Percentiles rank a stretch among this genome's conserved stretches.
Conservation (phyloP, 257 asterid species). For the Handroanthus guayacan region DNA sequence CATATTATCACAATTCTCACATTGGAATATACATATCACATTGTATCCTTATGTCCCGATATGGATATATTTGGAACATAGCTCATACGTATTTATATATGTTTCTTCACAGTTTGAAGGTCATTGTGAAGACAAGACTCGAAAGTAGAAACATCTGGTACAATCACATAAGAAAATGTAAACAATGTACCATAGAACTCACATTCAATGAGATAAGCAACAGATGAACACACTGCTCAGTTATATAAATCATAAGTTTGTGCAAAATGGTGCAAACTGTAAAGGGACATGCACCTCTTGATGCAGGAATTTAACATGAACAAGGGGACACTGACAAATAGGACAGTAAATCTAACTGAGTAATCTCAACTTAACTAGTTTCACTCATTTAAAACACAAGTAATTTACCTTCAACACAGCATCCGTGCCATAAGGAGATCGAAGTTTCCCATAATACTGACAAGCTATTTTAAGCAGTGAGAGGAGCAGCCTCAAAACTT, state of each 20-base stretch:
- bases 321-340: not conserved
- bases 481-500: conserved; percentile 75
- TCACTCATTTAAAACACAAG: not conserved
- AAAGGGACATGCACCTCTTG: not conserved
- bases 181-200: not conserved
- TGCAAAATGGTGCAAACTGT: too few relatives aligned
- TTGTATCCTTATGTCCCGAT: not conserved
- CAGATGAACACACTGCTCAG: not conserved
- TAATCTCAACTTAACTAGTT: not conserved
- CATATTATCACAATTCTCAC: not conserved
- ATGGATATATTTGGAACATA: not conserved
- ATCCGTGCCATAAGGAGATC: conserved; percentile 91
- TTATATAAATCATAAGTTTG: not conserved
- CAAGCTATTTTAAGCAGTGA: conserved; percentile 83
- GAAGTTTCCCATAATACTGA: conserved; percentile 85
- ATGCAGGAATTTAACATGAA: not conserved
- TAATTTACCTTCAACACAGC: conserved; percentile 60
- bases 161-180: not conserved
- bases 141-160: not conserved
- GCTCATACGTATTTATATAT: not conserved
- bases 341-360: not conserved
- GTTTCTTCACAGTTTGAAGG: not conserved
- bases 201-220: not conserved
- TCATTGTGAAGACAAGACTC: not conserved
- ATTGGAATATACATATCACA: not conserved